Evolutionary conservation across 495 filamentous ascomycete genomes (phyloP), one percentile per base, ranked within the genome.

Genomic region (Chaetomium cochliodes): DNA sequence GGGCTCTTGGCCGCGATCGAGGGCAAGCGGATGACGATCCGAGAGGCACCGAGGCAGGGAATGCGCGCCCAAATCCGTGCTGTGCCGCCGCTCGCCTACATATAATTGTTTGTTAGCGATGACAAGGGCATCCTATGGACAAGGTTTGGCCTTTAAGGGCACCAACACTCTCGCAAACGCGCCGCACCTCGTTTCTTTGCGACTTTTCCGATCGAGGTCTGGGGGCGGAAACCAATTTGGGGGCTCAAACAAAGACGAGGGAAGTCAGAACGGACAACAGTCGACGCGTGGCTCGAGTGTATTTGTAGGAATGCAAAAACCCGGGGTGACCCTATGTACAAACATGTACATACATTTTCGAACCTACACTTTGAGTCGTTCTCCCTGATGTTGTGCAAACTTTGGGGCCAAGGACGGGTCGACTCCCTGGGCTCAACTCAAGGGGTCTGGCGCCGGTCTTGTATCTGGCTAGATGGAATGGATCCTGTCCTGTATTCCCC

Each of bases 21-120:
- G 58, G 44, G 58, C 28, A 60, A 51, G 44, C 44, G 58, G 39
- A 15, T 23, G 56, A 42, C 25, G 56, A 59, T 59, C 25, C 23
- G 25, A 33, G 23, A 33, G 25, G 56, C 26, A 52, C 33, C 30
- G 20, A 26, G 20, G 33, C 3, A 23, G 59, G 26, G 59, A 28
- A 20, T 28, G 39, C 25, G 26, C 22, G 12, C 46, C 46, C 30
- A 42, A 52, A 25, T 60, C 30, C 22, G 58, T 13, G 5, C 50
- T 54, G 50, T 44, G 49, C 50, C 50, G 49, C 39, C n/a, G 22
- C 23, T 22, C 22, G 22, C 54, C n/a, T 25, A 13, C n/a, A 12
- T 25, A 13, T 12, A 12, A n/a, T 18, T 39, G 41, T 23, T 56
- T 56, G n/a, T 46, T 37, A 58, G 56, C 56, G 3, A 58, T 6